phyloP scores from a whole-genome alignment of 352 stramenopile species.

The Phytophthora parvispora region DNA sequence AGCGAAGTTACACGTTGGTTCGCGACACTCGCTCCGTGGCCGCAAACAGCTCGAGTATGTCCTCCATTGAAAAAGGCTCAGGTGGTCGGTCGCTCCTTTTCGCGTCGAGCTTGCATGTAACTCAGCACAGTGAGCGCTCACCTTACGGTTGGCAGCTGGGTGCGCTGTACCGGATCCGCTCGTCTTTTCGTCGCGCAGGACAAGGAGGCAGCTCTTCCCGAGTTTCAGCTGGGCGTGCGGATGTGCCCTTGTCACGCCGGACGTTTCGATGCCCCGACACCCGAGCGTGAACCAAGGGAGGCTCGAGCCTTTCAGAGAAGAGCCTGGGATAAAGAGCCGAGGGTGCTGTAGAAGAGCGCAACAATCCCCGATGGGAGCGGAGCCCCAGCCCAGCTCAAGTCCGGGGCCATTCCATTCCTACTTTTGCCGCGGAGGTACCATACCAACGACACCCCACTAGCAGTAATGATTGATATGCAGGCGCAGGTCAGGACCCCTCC shows the following conservation, averaged over 20 bases:
- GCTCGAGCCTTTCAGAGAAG: constrained; percentile 25
- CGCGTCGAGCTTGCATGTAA: constrained; percentile 6
- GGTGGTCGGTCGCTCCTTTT: constrained; percentile 13
- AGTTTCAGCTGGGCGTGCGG: constrained; percentile 38
- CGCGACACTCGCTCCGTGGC: constrained; percentile 15
- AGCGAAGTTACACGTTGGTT: too few relatives aligned
- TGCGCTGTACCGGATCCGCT: constrained; percentile 16
- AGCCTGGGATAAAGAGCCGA: constrained; percentile 26
- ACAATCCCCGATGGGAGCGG: too few relatives aligned
- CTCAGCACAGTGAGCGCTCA: too few relatives aligned
- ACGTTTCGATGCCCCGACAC: constrained; percentile 32
- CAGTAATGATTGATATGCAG: constrained; percentile 18
- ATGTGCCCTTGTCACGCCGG: constrained; percentile 28
- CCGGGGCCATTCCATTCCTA: constrained; percentile 19
- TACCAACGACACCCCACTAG: background rate
- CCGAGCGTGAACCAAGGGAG: background rate
- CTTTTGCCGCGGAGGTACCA: constrained; percentile 14
- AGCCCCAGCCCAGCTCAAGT: too few relatives aligned
- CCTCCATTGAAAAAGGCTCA: too few relatives aligned
- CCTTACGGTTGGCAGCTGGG: background rate
- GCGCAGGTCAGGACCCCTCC: constrained; percentile 31
- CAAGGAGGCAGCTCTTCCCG: constrained; percentile 34
- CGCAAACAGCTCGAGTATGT: constrained; percentile 15
- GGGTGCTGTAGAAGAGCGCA: constrained; percentile 39
- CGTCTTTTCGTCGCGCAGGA: constrained; percentile 38